phyloP scores from a whole-genome alignment of 495 filamentous ascomycete genomes.

The Wilcoxina mikolae region DNA sequence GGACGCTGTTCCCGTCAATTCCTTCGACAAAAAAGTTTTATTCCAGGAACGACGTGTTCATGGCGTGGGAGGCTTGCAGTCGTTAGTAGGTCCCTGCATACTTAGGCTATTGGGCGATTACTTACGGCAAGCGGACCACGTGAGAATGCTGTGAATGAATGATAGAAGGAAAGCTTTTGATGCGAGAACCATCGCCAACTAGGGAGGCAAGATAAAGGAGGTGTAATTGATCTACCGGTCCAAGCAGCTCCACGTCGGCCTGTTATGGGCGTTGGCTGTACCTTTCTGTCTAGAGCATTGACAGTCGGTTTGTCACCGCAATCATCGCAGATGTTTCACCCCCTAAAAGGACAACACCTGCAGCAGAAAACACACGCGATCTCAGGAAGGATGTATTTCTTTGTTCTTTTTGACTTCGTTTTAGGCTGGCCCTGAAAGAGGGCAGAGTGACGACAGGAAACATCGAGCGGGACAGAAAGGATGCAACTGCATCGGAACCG shows the following conservation, averaged over 20 bases:
- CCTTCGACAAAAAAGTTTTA: constrained; percentile 1
- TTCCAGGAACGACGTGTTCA: constrained; percentile 25
- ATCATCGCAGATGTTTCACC: not conserved
- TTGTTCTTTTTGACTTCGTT: not conserved
- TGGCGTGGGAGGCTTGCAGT: constrained; percentile 18
- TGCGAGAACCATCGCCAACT: not conserved
- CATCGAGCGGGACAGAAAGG: not conserved
- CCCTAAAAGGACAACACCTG: not conserved
- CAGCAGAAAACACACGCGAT: not conserved
- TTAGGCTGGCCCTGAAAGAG: not conserved
- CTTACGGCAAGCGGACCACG: not conserved
- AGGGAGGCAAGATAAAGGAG: not conserved
- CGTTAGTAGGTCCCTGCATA: constrained; percentile 21
- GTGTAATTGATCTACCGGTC: not conserved
- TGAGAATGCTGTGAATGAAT: not conserved
- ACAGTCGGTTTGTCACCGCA: not conserved
- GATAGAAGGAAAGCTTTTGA: not conserved
- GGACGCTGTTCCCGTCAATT: not conserved
- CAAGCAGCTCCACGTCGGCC: constrained; percentile 3
- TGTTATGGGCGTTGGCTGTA: too few relatives aligned
- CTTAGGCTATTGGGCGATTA: not conserved
- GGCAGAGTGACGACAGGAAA: not conserved
- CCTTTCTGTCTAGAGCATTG: too few relatives aligned
- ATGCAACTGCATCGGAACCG: not conserved
- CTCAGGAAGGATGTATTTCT: not conserved